These are phyloP conservation scores for Goffeauzyma gilvescens DNA, from an alignment of 768 basidiomycete genomes.

Conservation along the genomic window DNA sequence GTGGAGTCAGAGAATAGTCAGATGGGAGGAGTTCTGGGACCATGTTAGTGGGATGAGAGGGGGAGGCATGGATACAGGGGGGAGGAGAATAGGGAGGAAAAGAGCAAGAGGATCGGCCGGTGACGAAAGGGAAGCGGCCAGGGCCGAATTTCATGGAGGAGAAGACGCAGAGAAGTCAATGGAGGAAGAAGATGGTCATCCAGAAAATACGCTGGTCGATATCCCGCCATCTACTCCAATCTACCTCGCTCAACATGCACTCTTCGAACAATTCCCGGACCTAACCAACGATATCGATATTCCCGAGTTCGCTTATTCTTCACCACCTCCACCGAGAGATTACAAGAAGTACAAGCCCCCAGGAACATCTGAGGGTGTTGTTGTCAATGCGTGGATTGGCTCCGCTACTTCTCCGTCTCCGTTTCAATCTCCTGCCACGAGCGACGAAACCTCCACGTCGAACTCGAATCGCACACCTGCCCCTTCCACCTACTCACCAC, in stretches of 20 bases:
- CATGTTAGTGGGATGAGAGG: no score
- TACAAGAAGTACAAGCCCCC: constrained; percentile 47
- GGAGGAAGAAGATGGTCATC: no score
- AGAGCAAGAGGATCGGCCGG: no score
- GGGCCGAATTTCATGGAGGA: not conserved
- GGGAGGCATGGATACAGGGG: not conserved
- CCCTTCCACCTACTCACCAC: constrained; percentile 14
- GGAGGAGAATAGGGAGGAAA: not conserved
- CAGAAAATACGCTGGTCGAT: no score
- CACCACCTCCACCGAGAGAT: constrained; percentile 36
- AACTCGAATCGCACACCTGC: no score
- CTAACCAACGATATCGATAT: constrained; percentile 54
- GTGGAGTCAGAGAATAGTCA: constrained; percentile 66
- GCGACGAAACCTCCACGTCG: no score
- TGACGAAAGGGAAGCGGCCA: no score
- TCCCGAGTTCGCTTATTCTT: constrained; percentile 78
- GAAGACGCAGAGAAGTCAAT: no score
- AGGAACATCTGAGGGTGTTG: constrained; percentile 36
- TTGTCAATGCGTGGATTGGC: constrained; percentile 31
- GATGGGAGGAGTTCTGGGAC: constrained; percentile 56
- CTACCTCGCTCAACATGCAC: constrained; percentile 82
- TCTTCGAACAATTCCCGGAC: constrained; percentile 64
- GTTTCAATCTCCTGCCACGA: no score
- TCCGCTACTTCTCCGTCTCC: no score
- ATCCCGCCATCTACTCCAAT: constrained; percentile 18